Evolutionary conservation across 192 early-diverging fungal species (phyloP).

Genomic region (Umbelopsis sp.): DNA sequence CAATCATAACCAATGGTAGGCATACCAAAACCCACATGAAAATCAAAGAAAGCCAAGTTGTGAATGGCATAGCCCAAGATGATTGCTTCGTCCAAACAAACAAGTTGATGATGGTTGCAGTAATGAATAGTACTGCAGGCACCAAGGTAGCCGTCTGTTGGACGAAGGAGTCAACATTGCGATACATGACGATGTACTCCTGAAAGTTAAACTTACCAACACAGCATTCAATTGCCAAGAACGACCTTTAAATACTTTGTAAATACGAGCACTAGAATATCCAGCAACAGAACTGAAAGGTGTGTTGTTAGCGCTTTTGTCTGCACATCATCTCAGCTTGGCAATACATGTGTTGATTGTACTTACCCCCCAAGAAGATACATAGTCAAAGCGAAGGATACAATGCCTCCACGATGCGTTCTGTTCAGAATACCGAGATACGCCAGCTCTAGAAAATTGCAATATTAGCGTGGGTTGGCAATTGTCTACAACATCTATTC

Average conservation of each 20-base stretch:
- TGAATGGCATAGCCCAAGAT: constrained; percentile 90
- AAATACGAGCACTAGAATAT: constrained; percentile 72
- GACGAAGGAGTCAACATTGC: not conserved
- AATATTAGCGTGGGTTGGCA: not conserved
- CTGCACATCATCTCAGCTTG: too few relatives aligned
- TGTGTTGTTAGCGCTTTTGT: too few relatives aligned
- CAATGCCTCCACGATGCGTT: constrained; percentile 64
- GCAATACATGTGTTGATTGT: not conserved
- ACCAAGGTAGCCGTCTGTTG: constrained; percentile 54
- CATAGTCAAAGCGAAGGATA: constrained; percentile 55
- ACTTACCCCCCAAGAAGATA: constrained; percentile 54
- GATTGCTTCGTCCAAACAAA: constrained; percentile 86
- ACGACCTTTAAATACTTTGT: constrained; percentile 66
- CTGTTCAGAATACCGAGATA: constrained; percentile 61
- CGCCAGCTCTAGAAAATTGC: constrained; percentile 43
- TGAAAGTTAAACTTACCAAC: constrained; percentile 28
- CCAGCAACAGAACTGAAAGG: constrained; percentile 50
- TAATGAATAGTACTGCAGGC: constrained; percentile 58
- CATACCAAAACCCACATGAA: constrained; percentile 82
- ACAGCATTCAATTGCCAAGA: constrained; percentile 72
- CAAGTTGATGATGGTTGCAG: constrained; percentile 77
- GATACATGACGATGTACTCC: not conserved
- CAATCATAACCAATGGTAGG: constrained; percentile 78
- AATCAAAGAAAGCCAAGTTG: constrained; percentile 78
- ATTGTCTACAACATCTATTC: not conserved